Conservation (phyloP, 192 early-diverging fungal genomes). For the Oehlia diaphana region DNA sequence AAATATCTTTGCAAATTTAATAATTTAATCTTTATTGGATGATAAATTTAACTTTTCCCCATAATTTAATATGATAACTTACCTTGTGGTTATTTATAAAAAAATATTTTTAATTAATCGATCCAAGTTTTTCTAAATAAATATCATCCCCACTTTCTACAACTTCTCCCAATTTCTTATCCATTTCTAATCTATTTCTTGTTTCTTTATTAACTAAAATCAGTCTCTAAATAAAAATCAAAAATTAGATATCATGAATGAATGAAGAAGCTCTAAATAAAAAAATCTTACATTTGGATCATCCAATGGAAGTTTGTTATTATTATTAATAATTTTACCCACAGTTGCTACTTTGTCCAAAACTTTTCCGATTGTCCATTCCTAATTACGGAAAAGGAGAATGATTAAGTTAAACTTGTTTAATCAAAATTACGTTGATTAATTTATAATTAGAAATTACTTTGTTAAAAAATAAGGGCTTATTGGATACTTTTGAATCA, state of each 20-base stretch:
- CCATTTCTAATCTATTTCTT: not conserved
- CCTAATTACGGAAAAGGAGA: not conserved
- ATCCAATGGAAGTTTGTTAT: slow-evolving; percentile 25
- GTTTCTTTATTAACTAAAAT: slow-evolving; percentile 4
- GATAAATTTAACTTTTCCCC: too few relatives aligned
- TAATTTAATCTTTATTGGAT: too few relatives aligned
- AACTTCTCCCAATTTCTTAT: slow-evolving; percentile 12
- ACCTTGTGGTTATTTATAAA: too few relatives aligned
- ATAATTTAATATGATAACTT: too few relatives aligned
- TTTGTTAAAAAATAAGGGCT: slow-evolving; percentile 39
- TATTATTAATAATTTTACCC: slow-evolving; percentile 31
- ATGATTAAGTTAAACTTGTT: not conserved
- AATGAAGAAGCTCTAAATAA: not conserved
- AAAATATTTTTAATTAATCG: not conserved
- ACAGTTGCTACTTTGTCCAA: slow-evolving; percentile 30
- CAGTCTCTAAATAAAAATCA: slow-evolving; percentile 3
- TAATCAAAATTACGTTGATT: not conserved
- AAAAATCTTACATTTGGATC: slow-evolving; percentile 28
- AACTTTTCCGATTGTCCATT: slow-evolving; percentile 31
- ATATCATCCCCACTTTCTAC: slow-evolving; percentile 21
- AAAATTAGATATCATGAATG: not conserved
- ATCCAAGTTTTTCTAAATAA: slow-evolving; percentile 15
- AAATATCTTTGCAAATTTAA: too few relatives aligned
- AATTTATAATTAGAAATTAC: slow-evolving; percentile 9
- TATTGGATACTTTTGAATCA: not conserved